Percentiles rank a stretch among this genome's conserved stretches.
Evolutionary conservation across 192 early-diverging fungal genomes (phyloP).

Genomic region (Coemansia sp.): DNA sequence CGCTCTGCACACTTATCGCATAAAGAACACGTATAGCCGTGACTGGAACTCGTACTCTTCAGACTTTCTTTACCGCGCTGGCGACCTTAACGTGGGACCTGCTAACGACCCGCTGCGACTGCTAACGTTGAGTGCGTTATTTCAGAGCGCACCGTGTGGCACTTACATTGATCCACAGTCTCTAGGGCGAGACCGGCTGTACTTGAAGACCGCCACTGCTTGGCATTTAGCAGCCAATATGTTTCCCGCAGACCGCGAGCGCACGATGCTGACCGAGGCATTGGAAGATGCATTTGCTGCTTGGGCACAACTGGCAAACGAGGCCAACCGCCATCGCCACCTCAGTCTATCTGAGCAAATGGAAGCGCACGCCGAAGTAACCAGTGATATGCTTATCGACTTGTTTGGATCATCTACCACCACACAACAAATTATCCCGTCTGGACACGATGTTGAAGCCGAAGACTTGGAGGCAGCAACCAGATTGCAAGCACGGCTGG

Average conservation of each 20-base stretch:
- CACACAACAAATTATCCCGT: slow-evolving; percentile 23
- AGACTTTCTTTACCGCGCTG: slow-evolving; percentile 40
- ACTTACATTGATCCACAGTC: slow-evolving; percentile 43
- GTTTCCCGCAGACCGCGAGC: slow-evolving; percentile 46
- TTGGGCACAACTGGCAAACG: slow-evolving; percentile 40
- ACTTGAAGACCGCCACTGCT: slow-evolving; percentile 39
- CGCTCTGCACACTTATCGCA: slow-evolving; percentile 44
- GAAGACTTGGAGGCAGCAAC: slow-evolving; percentile 11
- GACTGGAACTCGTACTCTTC: slow-evolving; percentile 40
- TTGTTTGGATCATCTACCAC: slow-evolving; percentile 35
- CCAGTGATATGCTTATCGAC: slow-evolving; percentile 51
- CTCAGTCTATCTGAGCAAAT: slow-evolving; percentile 46
- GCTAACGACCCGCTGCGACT: slow-evolving; percentile 50
- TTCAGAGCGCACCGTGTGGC: slow-evolving; percentile 39
- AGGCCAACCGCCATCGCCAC: slow-evolving; percentile 34
- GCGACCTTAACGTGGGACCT: slow-evolving; percentile 55
- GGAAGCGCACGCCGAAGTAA: slow-evolving; percentile 47
- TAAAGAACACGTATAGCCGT: slow-evolving; percentile 51
- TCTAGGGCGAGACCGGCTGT: slow-evolving; percentile 37
- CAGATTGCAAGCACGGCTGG: slow-evolving; percentile 14
- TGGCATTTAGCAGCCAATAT: slow-evolving; percentile 50
- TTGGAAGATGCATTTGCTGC: slow-evolving; percentile 55
- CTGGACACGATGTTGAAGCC: slow-evolving; percentile 18
- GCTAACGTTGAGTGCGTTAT: slow-evolving; percentile 32
- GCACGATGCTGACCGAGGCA: slow-evolving; percentile 51